phyloP scores from a whole-genome alignment of 208 protist species.

The Trypanosoma conorhini region DNA sequence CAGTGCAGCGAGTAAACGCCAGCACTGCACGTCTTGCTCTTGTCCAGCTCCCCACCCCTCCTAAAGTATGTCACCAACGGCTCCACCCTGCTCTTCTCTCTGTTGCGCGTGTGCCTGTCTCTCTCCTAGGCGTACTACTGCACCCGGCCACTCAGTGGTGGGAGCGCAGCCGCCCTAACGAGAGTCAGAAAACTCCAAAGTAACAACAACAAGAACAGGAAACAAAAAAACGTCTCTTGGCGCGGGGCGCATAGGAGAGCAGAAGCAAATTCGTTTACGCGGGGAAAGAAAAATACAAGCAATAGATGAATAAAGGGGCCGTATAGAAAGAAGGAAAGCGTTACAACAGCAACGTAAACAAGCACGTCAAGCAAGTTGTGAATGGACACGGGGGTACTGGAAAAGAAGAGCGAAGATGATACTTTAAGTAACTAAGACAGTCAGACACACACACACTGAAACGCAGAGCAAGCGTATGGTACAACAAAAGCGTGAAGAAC shows the following conservation, averaged over 20 bases:
- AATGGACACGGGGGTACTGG: too few species aligned
- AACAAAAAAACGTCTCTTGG: background rate
- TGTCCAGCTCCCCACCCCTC: background rate
- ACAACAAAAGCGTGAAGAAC: background rate
- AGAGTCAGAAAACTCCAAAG: background rate
- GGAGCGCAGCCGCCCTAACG: background rate
- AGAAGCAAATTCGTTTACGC: background rate
- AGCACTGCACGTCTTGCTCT: background rate
- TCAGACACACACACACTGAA: background rate
- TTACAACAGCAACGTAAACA: background rate
- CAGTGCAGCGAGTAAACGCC: background rate
- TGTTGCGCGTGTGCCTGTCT: background rate
- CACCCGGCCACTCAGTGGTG: background rate
- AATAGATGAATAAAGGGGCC: background rate
- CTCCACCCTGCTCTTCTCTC: background rate
- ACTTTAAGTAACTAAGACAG: background rate
- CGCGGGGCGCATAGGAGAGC: background rate
- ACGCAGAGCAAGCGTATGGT: background rate
- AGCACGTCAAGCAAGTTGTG: too few species aligned
- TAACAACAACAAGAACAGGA: background rate
- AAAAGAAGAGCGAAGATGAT: background rate
- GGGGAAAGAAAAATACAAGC: background rate
- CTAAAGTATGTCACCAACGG: background rate
- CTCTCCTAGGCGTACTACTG: background rate
- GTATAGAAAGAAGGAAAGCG: conserved; percentile 4